Conservation (phyloP, 2,329 filamentous ascomycete species). For the Alternaria ventricosa region DNA sequence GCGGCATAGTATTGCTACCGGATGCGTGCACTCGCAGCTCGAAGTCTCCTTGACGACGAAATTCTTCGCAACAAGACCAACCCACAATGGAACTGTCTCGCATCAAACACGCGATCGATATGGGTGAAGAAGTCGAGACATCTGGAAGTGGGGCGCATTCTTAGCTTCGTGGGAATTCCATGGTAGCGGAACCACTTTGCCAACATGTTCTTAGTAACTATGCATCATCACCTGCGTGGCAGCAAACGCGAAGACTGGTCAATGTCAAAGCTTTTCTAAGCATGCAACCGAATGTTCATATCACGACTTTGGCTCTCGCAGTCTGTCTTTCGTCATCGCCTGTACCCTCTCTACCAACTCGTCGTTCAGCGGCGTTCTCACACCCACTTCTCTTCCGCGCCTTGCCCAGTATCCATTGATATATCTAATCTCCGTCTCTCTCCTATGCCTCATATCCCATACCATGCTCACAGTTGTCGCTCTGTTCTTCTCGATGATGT, state of each 20-base stretch:
- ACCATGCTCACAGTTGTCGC: conserved; percentile 1
- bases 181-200: background rate
- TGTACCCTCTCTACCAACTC: conserved; percentile 6
- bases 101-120: background rate
- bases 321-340: background rate
- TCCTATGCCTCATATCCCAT: conserved; percentile 7
- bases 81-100: background rate
- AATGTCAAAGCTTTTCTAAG: background rate
- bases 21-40: conserved; percentile 4
- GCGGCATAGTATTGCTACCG: background rate
- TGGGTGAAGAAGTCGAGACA: background rate
- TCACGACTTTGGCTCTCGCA: background rate
- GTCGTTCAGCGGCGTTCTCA: conserved; percentile 11
- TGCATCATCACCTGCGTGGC: background rate
- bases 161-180: background rate
- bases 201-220: background rate
- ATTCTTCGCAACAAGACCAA: background rate
- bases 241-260: background rate
- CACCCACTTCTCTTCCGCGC: conserved; percentile 1
- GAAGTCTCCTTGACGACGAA: background rate
- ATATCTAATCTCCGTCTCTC: conserved; percentile 3
- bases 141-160: background rate
- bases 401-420: conserved; percentile 13
- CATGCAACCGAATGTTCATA: background rate
- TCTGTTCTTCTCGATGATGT: conserved; percentile 1